Base-by-base conservation (phyloP, 2,329 filamentous ascomycete species). In the Nannizziopsis arthrosporioides region DNA sequence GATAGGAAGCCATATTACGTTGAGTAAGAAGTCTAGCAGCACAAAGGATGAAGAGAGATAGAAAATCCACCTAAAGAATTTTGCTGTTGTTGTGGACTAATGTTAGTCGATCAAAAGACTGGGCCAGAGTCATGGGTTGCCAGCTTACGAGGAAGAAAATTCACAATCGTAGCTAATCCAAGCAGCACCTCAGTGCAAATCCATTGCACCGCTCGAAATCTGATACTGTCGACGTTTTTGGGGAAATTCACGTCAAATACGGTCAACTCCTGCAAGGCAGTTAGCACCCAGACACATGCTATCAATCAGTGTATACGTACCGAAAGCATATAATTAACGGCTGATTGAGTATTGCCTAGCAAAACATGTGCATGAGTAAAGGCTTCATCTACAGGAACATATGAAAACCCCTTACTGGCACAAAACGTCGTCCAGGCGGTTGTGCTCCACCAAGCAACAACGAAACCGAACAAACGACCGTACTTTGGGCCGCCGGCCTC, bases 371-470 rank as follows among this genome's bases (percentile, higher is more conserved):
- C 5, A 14, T 38, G 10, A 40, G 35, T 22, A 19, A 34, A 35
- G 5, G 14, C 30, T 18, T 10, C 35, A 12, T 36, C 19, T 44
- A 9, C 2, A 12, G 17, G 11, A 30, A 12, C 6, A 8, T n/a
- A 30, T 14, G 11, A 12, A 32, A 32, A 18, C 19, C 31, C 45
- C 63, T 49, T 58, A 67, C 73, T 75, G 2, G 73, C 73, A 57
- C 72, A 75, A 48, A 75, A 75, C 0, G 73, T 79, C 1, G 76
- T 80, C 76, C 76, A 80, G 1, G 77, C 76, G 0, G 76, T 79
- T 0, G 75, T 78, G 55, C 73, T 76, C 76, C 76, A 80, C 76
- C 76, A 80, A 0, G 76, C 76, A n/a, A 78, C 76, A n/a, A 78
- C 62, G 57, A 77, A 78, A 14, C 76, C 76, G 47, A 78, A 69